A percentile compares a stretch with the other conserved stretches of the same genome.
Evolutionary conservation across 371 early-diverging fungal species (phyloP).

Genomic region (Mucor indicus): DNA sequence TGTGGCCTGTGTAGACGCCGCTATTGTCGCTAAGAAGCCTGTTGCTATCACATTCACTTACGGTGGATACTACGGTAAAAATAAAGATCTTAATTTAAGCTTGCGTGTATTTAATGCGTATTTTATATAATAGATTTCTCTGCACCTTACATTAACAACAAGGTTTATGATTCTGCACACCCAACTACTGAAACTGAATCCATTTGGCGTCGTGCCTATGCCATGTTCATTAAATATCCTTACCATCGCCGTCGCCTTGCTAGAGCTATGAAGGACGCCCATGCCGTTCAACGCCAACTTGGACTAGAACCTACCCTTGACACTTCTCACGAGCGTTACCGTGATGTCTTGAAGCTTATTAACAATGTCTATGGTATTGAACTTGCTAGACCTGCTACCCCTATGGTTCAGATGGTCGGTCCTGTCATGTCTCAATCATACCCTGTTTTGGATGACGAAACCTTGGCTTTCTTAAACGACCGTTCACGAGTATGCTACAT

Average conservation of each 20-base stretch:
- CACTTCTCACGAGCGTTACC: background rate
- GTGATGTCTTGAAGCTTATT: conserved; percentile 12
- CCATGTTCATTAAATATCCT: background rate
- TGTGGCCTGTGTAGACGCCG: conserved; percentile 1
- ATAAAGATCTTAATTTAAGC: background rate
- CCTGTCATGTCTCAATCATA: conserved; percentile 20
- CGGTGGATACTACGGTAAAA: conserved; percentile 3
- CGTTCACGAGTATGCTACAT: conserved; percentile 24
- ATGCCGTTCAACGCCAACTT: background rate
- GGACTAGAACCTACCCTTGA: background rate
- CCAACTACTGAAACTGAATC: conserved; percentile 10
- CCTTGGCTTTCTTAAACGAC: conserved; percentile 13
- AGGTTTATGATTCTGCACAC: background rate
- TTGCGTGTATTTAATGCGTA: background rate
- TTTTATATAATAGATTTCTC: conserved; percentile 4
- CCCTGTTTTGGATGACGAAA: conserved; percentile 4
- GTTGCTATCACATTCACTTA: conserved; percentile 7
- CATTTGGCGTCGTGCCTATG: background rate
- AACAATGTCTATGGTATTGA: conserved; percentile 25
- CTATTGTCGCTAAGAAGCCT: conserved; percentile 1
- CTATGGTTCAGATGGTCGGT: conserved; percentile 28
- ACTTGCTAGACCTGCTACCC: conserved; percentile 22
- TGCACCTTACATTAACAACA: conserved; percentile 22
- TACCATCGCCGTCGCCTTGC: background rate
- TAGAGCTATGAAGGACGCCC: background rate